phyloP scores from a whole-genome alignment of 1,284 basidiomycete species.

The Leccinum subfulvum region DNA sequence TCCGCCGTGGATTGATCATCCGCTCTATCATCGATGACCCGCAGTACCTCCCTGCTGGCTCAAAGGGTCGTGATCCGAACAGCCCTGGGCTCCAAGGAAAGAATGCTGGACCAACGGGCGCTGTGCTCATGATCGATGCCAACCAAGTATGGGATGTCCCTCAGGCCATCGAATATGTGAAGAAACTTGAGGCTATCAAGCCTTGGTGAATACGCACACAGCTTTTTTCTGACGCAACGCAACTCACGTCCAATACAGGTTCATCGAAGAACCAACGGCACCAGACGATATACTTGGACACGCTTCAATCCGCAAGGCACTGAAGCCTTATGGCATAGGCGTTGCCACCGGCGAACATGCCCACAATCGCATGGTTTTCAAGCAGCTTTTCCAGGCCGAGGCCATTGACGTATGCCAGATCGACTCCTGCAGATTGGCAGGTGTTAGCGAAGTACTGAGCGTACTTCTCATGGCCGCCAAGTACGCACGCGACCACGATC shows the following conservation, averaged over 20 bases:
- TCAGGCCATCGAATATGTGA: constrained; percentile 90
- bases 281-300: constrained; percentile 90
- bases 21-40: constrained; percentile 94
- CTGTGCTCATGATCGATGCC: constrained; percentile 94
- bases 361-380: constrained; percentile 96
- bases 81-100: constrained; percentile 73
- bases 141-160: constrained; percentile 97
- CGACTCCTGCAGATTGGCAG: constrained; percentile 90
- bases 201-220: constrained; percentile 66
- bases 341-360: constrained; percentile 97
- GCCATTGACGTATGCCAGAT: constrained; percentile 92
- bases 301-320: constrained; percentile 75
- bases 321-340: constrained; percentile 83
- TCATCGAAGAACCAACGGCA: constrained; percentile 94
- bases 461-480: constrained; percentile 95
- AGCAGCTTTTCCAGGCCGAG: constrained; percentile 90
- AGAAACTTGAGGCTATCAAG: constrained; percentile 74
- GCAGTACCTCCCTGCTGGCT: constrained; percentile 58
- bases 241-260: constrained; percentile 48
- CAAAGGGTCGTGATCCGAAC: constrained; percentile 59
- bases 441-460: constrained; percentile 89
- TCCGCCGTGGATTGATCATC: constrained; percentile 85
- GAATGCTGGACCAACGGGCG: constrained; percentile 92
- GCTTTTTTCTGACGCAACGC: not conserved
- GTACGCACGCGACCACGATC: constrained; percentile 38